Evolutionary conservation across 805 yeast species (phyloP).

Genomic region (Suhomyces sp.): DNA sequence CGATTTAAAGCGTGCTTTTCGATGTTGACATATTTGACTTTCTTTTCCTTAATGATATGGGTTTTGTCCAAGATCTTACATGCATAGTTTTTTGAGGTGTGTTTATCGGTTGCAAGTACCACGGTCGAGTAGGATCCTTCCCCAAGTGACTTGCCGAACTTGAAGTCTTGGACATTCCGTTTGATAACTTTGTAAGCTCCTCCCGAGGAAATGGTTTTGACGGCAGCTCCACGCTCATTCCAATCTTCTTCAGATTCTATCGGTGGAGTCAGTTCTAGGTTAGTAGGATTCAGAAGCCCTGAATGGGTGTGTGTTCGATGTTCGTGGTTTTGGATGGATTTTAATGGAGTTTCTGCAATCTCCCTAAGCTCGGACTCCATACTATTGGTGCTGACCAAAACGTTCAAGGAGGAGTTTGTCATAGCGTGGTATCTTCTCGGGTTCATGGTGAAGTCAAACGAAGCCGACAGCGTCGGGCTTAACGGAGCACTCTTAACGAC

Average conservation of each 20-base stretch:
- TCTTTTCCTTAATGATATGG: constrained; percentile 77
- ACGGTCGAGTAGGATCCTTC: constrained; percentile 49
- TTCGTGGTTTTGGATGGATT: not conserved
- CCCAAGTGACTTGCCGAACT: constrained; percentile 42
- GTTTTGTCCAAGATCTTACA: constrained; percentile 74
- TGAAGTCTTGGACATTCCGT: constrained; percentile 41
- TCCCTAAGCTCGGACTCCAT: constrained; percentile 3
- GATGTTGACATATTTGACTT: constrained; percentile 80
- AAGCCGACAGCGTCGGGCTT: constrained; percentile 28
- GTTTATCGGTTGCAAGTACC: constrained; percentile 47
- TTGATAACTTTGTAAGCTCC: constrained; percentile 25
- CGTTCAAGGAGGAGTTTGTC: constrained; percentile 38
- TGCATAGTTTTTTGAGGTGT: constrained; percentile 62
- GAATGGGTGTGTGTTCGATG: too few species aligned
- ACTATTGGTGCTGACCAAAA: constrained; percentile 22
- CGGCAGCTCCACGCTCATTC: constrained; percentile 39
- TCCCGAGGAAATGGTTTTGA: constrained; percentile 18
- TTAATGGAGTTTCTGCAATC: not conserved
- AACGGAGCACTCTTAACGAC: constrained; percentile 24
- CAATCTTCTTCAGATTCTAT: constrained; percentile 22
- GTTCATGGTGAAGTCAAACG: constrained; percentile 31
- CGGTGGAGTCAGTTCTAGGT: constrained; percentile 9
- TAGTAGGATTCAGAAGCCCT: too few species aligned
- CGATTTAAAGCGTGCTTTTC: constrained; percentile 79
- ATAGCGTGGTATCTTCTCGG: constrained; percentile 19